phyloP scores from a whole-genome alignment of 352 stramenopile species.

The Aphanomyces invadans region DNA sequence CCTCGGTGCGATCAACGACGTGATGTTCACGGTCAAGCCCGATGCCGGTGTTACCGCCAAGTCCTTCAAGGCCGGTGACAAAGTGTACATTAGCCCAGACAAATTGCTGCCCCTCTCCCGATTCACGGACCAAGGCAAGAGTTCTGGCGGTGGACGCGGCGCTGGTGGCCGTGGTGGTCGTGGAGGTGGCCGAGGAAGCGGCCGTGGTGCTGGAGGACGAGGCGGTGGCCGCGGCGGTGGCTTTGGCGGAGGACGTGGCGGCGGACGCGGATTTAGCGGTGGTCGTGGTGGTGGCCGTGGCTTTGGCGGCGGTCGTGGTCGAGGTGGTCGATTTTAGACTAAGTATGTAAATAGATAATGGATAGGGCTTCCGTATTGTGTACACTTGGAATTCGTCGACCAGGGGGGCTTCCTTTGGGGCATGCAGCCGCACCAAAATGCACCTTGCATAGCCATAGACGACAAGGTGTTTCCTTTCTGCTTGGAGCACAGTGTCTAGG shows the following conservation, averaged over 20 bases:
- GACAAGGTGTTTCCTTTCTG: too few relatives aligned
- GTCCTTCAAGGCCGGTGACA: constrained; percentile 95
- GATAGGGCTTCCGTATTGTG: constrained; percentile 12
- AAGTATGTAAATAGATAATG: constrained; percentile 18
- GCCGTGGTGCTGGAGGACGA: constrained; percentile 36
- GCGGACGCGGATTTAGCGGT: constrained; percentile 26
- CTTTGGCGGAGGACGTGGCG: constrained; percentile 35
- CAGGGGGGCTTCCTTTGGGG: background rate
- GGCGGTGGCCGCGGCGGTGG: constrained; percentile 39
- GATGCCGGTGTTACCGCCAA: constrained; percentile 90
- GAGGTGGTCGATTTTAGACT: constrained; percentile 28
- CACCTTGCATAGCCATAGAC: background rate
- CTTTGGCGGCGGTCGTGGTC: constrained; percentile 25
- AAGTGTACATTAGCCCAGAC: constrained; percentile 96
- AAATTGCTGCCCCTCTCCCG: constrained; percentile 94
- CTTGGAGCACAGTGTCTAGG: too few relatives aligned
- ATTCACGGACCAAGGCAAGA: constrained; percentile 92
- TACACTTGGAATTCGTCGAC: background rate
- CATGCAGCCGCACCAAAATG: background rate
- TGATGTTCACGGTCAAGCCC: constrained; percentile 96
- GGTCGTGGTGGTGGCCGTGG: constrained; percentile 19
- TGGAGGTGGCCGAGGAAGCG: constrained; percentile 28
- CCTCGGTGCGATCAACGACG: constrained; percentile 94
- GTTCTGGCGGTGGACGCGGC: constrained; percentile 34
- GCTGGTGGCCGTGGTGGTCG: constrained; percentile 31